phyloP scores from a whole-genome alignment of 2,329 filamentous ascomycete species.

The Sclerotinia spermophila region DNA sequence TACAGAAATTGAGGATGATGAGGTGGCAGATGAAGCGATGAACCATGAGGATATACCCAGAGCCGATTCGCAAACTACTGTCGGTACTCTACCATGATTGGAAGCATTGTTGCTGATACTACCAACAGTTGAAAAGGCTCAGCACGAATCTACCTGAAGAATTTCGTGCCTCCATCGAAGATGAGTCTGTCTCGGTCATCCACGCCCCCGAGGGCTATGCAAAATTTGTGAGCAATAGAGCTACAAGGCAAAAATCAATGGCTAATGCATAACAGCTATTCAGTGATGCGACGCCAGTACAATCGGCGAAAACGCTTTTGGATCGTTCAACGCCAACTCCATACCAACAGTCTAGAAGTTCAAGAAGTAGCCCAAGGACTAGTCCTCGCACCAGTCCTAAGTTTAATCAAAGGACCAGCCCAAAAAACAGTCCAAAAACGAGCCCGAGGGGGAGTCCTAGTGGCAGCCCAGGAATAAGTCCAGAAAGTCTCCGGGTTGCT shows the following conservation, averaged over 20 bases:
- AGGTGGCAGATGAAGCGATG: slow-evolving; percentile 57
- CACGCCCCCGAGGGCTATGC: slow-evolving; percentile 83
- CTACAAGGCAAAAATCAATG: neutral
- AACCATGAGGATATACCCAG: slow-evolving; percentile 35
- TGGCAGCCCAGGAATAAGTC: slow-evolving; percentile 9
- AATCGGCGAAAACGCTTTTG: slow-evolving; percentile 17
- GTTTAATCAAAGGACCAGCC: slow-evolving; percentile 4
- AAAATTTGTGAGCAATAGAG: slow-evolving; percentile 58
- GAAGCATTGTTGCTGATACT: slow-evolving; percentile 24
- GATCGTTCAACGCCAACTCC: slow-evolving; percentile 36
- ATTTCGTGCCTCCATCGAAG: slow-evolving; percentile 57
- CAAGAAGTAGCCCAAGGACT: slow-evolving; percentile 14
- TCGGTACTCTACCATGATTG: slow-evolving; percentile 23
- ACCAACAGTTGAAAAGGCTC: slow-evolving; percentile 33
- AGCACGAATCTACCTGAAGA: slow-evolving; percentile 54
- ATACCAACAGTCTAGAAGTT: slow-evolving; percentile 31
- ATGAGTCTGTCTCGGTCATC: slow-evolving; percentile 85
- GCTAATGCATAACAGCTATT: slow-evolving; percentile 9
- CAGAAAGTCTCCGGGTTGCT: neutral
- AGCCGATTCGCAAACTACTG: slow-evolving; percentile 28
- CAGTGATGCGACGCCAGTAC: neutral
- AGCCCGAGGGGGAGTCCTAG: slow-evolving; percentile 3
- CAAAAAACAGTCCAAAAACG: neutral
- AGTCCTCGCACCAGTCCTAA: slow-evolving; percentile 13
- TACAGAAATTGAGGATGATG: slow-evolving; percentile 83